Base-by-base conservation (phyloP, 805 yeast genomes). In the Metschnikowia aberdeeniae region DNA sequence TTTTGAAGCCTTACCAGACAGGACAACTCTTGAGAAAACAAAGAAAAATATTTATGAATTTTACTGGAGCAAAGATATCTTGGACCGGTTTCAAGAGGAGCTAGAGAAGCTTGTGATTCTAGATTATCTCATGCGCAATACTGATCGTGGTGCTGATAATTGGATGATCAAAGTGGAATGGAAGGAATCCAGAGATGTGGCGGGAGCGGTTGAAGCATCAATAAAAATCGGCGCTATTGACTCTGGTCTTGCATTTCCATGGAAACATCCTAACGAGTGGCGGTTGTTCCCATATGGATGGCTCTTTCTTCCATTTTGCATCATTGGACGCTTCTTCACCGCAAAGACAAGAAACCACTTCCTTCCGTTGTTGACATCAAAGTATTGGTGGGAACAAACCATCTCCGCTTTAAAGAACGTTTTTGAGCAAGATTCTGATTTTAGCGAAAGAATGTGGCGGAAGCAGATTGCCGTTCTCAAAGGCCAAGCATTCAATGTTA, bases 231-330 rank as follows among this genome's bases (percentile, higher is more conserved):
- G 87, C 2, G 92, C 90, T 0, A 84, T 84, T 36, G 90, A 84
- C 55, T 82, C 86, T 12, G 89, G 89, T 0, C 66, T 84, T 27
- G 73, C 89, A 0, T 84, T 81, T 54, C 90, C 92, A 5, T 84
- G 89, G 89, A 84, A 84, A 55, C 88, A 83, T 52, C 90, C 90
- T 0, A 86, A 84, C 61, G 89, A 83, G 56, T 83, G 89, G 88
- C 64, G 90, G 44, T 81, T 87, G 0, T 84, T 81, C 54, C 90
- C 90, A 0, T 84, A 76, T 63, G 90, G 90, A 0, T 84, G 92
- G 92, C 63, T 84, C 22, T 83, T 80, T 54, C 61, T 84, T 29
- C 90, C 90, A 0, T 61, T 76, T 10, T 68, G 78, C 9, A 59
- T 84, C 5, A 79, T 84, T 41, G 87, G 87, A 0, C 83, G 77